Evolutionary conservation across 345 rosid genomes (phyloP).

Genomic region (Odontarrhena argentea): DNA sequence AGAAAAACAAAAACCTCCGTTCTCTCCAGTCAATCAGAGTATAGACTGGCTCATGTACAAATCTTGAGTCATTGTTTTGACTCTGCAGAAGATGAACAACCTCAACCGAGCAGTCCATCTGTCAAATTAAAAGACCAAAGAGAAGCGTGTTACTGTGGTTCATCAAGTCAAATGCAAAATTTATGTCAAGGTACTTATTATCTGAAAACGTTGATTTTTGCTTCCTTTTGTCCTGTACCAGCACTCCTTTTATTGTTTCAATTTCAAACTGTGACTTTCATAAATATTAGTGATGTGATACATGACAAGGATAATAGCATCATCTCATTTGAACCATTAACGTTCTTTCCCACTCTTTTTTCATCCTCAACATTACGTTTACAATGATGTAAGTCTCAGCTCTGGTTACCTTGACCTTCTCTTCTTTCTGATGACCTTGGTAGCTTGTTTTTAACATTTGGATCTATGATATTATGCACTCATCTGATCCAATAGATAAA

Average conservation of each 20-base stretch:
- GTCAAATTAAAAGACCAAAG: slow-evolving; percentile 87
- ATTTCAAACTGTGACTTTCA: neutral
- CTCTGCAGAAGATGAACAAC: slow-evolving; percentile 63
- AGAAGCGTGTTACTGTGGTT: slow-evolving; percentile 71
- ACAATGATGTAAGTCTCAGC: slow-evolving; percentile 1
- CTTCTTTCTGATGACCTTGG: slow-evolving; percentile 7
- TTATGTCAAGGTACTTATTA: slow-evolving; percentile 74
- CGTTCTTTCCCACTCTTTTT: neutral
- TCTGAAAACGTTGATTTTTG: neutral
- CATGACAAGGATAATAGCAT: too few species aligned
- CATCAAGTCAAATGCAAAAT: slow-evolving; percentile 98
- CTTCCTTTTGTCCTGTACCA: slow-evolving; percentile 2
- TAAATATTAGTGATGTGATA: neutral
- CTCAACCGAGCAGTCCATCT: slow-evolving; percentile 92
- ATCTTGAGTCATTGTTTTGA: slow-evolving; percentile 24
- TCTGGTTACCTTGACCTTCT: slow-evolving; percentile 10
- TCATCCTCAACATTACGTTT: slow-evolving; percentile 14
- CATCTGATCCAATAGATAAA: slow-evolving; percentile 76
- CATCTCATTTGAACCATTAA: too few species aligned
- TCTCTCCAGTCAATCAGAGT: too few species aligned
- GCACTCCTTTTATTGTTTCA: neutral
- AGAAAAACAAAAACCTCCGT: too few species aligned
- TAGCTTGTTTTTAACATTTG: slow-evolving; percentile 6
- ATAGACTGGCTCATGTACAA: too few species aligned
- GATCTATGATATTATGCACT: slow-evolving; percentile 44